Percentiles rank a stretch among this genome's conserved stretches.
These are phyloP conservation scores for Sarocladium strictum DNA, from an alignment of 2,329 filamentous ascomycete genomes.

Conservation along the genomic window DNA sequence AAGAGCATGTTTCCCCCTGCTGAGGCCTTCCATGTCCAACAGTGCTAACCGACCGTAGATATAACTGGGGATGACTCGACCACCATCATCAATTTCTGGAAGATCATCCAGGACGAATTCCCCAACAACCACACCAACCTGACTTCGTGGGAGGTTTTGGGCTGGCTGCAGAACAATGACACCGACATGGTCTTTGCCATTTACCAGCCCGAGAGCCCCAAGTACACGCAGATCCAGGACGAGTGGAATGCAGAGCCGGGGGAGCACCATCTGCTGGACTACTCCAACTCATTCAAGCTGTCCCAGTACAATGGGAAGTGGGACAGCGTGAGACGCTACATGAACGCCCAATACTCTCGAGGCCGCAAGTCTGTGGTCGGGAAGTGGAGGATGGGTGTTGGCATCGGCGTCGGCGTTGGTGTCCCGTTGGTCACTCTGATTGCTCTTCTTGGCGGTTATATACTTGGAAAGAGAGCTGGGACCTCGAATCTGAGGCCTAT, in stretches of 20 bases:
- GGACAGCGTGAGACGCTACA: not conserved
- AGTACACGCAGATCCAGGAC: not conserved
- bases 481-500: not conserved
- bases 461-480: not conserved
- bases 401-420: conserved; percentile 3
- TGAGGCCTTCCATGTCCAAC: not conserved
- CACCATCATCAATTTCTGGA: not conserved
- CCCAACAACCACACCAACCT: not conserved
- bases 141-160: not conserved
- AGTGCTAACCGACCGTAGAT: not conserved
- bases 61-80: not conserved
- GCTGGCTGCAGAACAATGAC: not conserved
- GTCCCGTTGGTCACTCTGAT: not conserved
- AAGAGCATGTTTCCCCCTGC: not conserved
- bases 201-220: not conserved
- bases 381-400: conserved; percentile 3
- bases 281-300: not conserved
- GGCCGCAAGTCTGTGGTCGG: not conserved
- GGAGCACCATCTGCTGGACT: not conserved
- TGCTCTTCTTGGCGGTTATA: not conserved
- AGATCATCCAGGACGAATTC: conserved; percentile 1
- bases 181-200: not conserved
- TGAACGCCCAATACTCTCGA: not conserved
- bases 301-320: not conserved
- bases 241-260: not conserved